These are phyloP conservation scores for Dactylella cylindrospora DNA, from an alignment of 2,329 filamentous ascomycete genomes.

Conservation along the genomic window DNA sequence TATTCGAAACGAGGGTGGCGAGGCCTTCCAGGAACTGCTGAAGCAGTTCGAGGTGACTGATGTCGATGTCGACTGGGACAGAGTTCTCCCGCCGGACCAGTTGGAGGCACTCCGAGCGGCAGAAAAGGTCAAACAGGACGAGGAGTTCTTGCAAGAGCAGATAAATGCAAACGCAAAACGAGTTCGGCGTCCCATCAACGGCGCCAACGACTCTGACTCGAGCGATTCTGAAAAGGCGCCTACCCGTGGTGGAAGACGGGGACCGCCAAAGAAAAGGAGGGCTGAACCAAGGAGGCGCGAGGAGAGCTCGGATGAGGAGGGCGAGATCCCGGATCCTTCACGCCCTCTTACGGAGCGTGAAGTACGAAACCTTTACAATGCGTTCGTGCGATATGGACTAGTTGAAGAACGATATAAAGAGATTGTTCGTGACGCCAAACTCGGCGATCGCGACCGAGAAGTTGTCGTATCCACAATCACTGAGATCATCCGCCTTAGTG, in stretches of 20 bases:
- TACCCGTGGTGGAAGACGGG: slow-evolving; percentile 62
- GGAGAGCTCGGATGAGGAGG: slow-evolving; percentile 69
- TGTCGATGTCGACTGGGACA: slow-evolving; percentile 94
- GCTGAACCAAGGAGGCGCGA: slow-evolving; percentile 66
- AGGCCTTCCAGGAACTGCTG: slow-evolving; percentile 72
- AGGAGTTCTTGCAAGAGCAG: slow-evolving; percentile 50
- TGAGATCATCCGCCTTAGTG: slow-evolving; percentile 66
- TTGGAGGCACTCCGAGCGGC: slow-evolving; percentile 86
- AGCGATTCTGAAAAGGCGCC: slow-evolving; percentile 46
- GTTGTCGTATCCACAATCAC: slow-evolving; percentile 74
- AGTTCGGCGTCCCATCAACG: slow-evolving; percentile 49
- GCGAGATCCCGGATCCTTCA: slow-evolving; percentile 73
- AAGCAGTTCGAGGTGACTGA: slow-evolving; percentile 88
- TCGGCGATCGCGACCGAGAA: slow-evolving; percentile 78
- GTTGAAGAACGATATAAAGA: slow-evolving; percentile 86
- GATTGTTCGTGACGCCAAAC: slow-evolving; percentile 80
- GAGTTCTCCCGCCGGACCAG: slow-evolving; percentile 94
- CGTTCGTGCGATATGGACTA: slow-evolving; percentile 86
- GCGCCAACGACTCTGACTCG: slow-evolving; percentile 52
- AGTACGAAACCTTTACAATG: slow-evolving; percentile 83
- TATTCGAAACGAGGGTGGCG: slow-evolving; percentile 91
- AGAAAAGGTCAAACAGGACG: slow-evolving; percentile 69
- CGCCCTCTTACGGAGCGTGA: slow-evolving; percentile 92
- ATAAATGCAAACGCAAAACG: slow-evolving; percentile 54
- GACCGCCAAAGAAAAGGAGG: slow-evolving; percentile 69